Percentiles rank a stretch among this genome's conserved stretches.
These are phyloP conservation scores for Dovyalis caffra DNA, from an alignment of 345 rosid species.

Conservation along the genomic window DNA sequence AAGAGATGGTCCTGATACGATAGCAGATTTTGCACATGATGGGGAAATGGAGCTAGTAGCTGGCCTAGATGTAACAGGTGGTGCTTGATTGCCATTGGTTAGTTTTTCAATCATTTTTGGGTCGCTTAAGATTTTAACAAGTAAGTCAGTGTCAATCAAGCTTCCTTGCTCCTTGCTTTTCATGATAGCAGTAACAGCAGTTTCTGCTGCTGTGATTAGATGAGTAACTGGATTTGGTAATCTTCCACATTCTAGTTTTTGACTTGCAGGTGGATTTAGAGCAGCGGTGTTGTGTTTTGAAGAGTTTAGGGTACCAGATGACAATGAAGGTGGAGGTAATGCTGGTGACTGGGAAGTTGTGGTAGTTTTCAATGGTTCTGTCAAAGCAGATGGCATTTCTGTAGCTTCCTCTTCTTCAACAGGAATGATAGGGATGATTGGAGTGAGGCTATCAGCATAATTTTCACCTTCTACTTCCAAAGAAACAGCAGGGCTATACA, in stretches of 20 bases:
- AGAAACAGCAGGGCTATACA: constrained; percentile 49
- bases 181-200: constrained; percentile 34
- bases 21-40: not conserved
- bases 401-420: constrained; percentile 48
- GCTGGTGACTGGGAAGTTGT: constrained; percentile 4
- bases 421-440: constrained; percentile 50
- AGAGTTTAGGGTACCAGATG: constrained; percentile 10
- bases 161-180: constrained; percentile 38
- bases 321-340: constrained; percentile 13
- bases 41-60: constrained; percentile 1
- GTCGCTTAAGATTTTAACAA: constrained; percentile 50
- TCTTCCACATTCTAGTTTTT: constrained; percentile 6
- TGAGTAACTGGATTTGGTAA: constrained; percentile 29
- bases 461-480: constrained; percentile 28
- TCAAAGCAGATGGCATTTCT: constrained; percentile 17
- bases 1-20: not conserved
- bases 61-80: constrained; percentile 10
- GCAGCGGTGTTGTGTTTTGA: not conserved
- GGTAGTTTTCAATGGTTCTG: constrained; percentile 9
- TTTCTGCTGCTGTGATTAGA: constrained; percentile 37
- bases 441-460: constrained; percentile 51
- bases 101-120: constrained; percentile 47
- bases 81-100: constrained; percentile 22
- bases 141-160: constrained; percentile 54
- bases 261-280: not conserved